These are phyloP conservation scores for Phytophthora lateralis DNA, from an alignment of 352 stramenopile genomes.

Conservation along the genomic window DNA sequence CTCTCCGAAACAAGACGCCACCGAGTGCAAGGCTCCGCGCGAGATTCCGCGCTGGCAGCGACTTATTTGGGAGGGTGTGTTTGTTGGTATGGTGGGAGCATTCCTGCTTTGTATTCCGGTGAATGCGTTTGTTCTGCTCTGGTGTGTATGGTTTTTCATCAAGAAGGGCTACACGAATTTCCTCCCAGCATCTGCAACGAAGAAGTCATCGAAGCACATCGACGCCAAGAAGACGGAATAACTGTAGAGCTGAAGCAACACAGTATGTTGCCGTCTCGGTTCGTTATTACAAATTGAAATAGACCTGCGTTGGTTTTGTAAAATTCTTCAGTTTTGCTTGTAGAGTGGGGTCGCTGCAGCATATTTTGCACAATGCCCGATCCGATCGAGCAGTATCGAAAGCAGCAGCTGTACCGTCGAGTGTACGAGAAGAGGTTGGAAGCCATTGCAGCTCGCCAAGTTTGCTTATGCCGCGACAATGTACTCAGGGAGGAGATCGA, in stretches of 20 bases:
- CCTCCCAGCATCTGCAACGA: slow-evolving; percentile 1
- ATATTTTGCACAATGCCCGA: slow-evolving; percentile 41
- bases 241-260: slow-evolving; percentile 14
- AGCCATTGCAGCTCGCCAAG: slow-evolving; percentile 48
- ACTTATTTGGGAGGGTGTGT: slow-evolving; percentile 45
- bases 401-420: slow-evolving; percentile 53
- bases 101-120: slow-evolving; percentile 60
- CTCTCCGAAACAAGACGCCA: slow-evolving; percentile 48
- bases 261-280: neutral
- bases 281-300: slow-evolving; percentile 30
- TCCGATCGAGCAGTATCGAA: slow-evolving; percentile 49
- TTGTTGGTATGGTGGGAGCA: slow-evolving; percentile 39
- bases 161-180: slow-evolving; percentile 41
- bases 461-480: slow-evolving; percentile 59
- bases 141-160: slow-evolving; percentile 65
- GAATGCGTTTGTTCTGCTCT: slow-evolving; percentile 59
- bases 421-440: slow-evolving; percentile 63
- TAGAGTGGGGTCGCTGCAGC: neutral
- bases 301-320: slow-evolving; percentile 20
- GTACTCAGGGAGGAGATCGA: slow-evolving; percentile 73
- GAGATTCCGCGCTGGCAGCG: slow-evolving; percentile 39
- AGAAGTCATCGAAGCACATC: slow-evolving; percentile 8
- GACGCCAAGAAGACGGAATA: slow-evolving; percentile 41
- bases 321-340: neutral
- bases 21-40: slow-evolving; percentile 53